Evolutionary conservation across 2,329 filamentous ascomycete genomes (phyloP).

Genomic region (Apiospora sp.): DNA sequence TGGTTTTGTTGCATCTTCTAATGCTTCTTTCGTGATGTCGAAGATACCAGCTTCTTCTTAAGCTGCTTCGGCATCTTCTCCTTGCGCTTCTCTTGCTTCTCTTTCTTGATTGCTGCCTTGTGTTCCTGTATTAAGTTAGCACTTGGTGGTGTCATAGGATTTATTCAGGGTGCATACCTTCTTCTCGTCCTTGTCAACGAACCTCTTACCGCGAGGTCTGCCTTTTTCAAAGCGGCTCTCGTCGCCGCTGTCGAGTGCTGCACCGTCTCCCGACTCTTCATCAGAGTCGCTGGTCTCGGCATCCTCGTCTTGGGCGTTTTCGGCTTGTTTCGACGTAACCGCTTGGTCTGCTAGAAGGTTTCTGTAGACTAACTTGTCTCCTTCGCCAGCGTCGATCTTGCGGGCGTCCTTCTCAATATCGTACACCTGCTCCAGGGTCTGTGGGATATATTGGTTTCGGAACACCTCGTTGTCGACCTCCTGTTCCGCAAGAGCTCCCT

Average conservation of each 20-base stretch:
- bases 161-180: conserved; percentile 58
- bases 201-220: conserved; percentile 79
- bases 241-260: conserved; percentile 52
- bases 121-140: conserved; percentile 59
- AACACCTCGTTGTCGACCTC: conserved; percentile 93
- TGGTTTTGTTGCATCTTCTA: conserved; percentile 41
- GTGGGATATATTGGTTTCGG: conserved; percentile 94
- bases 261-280: conserved; percentile 58
- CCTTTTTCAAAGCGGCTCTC: conserved; percentile 70
- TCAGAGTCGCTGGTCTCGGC: conserved; percentile 47
- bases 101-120: conserved; percentile 92
- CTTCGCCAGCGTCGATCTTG: conserved; percentile 76
- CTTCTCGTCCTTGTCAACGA: conserved; percentile 92
- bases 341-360: conserved; percentile 80
- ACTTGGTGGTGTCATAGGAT: background rate
- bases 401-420: conserved; percentile 92
- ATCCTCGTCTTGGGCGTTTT: conserved; percentile 42
- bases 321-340: conserved; percentile 49
- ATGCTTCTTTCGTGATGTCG: conserved; percentile 69
- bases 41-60: conserved; percentile 85
- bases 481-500: conserved; percentile 61
- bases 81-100: conserved; percentile 90
- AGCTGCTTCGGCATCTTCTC: conserved; percentile 96
- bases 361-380: conserved; percentile 82
- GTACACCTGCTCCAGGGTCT: conserved; percentile 94